Base-by-base conservation (phyloP, 1,284 basidiomycete genomes). In the Somion occarium region DNA sequence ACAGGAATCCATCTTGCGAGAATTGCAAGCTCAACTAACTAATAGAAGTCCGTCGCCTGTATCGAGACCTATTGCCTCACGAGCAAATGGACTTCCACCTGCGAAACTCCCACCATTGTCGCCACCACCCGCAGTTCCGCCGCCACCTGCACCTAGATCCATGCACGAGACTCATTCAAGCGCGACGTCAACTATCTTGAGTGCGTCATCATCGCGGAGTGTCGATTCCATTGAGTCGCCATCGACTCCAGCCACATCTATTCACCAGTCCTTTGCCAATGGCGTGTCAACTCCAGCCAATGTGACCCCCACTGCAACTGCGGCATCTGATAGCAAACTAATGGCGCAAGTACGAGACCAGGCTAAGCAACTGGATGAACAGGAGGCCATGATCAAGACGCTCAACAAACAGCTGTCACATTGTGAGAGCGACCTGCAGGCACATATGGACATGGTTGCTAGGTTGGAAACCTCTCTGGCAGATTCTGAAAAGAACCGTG, bases 321-420 rank as follows among this genome's bases (percentile, higher is more conserved):
- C 64, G 34, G 55, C 65, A 15, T 54, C 66, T 3, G 88, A 91
- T 61, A 58, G 74, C 39, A 86, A 89, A 63, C 48, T 82, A 2
- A 60, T 70, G 2, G 72, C 68, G 46, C 82, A 82, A 61, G 61
- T 93, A 11, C 85, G 89, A 56, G 82, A 88, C 58, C 88, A 91
- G 66, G 68, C 78, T 15, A 89, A 86, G 62, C 81, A 81, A 48
- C 73, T 93, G 44, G 87, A 84, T 24, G 91, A 93, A 70, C 88
- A 91, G 64, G 90, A 93, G 59, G 79, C 78, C 46, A 91, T 90
- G 88, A 93, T 96, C 73, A 89, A 91, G 71, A 93, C 88, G 27
- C 79, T 97, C 51, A 92, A 93, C 69, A 93, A 94, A 69, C 92
- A 94, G 69, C 69, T 97, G 49, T 83, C 83, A 26, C 92, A 95